phyloP scores from a whole-genome alignment of 1,139 yeast genomes.

The Scheffersomyces segobiensis region DNA sequence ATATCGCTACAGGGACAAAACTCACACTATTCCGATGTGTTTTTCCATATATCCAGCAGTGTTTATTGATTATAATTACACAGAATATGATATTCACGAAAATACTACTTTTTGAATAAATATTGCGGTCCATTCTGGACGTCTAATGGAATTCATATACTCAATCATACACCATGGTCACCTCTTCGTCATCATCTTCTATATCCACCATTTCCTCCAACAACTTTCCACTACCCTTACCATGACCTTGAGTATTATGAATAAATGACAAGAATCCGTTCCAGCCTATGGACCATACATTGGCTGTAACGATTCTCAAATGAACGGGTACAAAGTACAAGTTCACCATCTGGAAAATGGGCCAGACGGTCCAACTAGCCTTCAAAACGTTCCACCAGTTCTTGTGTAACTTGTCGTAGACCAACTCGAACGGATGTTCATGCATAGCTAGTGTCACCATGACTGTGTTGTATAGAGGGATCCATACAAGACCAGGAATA shows the following conservation, averaged over 20 bases:
- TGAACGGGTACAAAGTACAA: conserved; percentile 44
- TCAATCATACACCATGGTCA: conserved; percentile 31
- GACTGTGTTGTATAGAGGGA: conserved; percentile 45
- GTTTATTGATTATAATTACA: background rate
- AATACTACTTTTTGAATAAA: too few species aligned
- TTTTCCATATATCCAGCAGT: too few species aligned
- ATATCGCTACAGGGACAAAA: background rate
- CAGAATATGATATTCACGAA: too few species aligned
- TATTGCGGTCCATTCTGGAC: too few species aligned
- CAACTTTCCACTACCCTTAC: conserved; percentile 35
- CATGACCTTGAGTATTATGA: conserved; percentile 48
- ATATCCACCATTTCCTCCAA: conserved; percentile 44
- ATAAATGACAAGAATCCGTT: conserved; percentile 45
- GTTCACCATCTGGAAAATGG: conserved; percentile 40
- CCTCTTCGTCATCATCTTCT: conserved; percentile 30
- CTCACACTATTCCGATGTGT: background rate
- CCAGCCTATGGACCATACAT: conserved; percentile 48
- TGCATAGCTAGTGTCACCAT: conserved; percentile 42
- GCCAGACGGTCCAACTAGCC: conserved; percentile 50
- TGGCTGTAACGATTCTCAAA: conserved; percentile 39
- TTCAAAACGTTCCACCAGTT: conserved; percentile 47
- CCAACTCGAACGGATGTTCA: conserved; percentile 35
- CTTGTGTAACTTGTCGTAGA: conserved; percentile 32
- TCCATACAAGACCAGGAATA: conserved; percentile 36
- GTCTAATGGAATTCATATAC: background rate